Evolutionary conservation across 805 yeast species (phyloP).

Genomic region (Kodamaea restingae): DNA sequence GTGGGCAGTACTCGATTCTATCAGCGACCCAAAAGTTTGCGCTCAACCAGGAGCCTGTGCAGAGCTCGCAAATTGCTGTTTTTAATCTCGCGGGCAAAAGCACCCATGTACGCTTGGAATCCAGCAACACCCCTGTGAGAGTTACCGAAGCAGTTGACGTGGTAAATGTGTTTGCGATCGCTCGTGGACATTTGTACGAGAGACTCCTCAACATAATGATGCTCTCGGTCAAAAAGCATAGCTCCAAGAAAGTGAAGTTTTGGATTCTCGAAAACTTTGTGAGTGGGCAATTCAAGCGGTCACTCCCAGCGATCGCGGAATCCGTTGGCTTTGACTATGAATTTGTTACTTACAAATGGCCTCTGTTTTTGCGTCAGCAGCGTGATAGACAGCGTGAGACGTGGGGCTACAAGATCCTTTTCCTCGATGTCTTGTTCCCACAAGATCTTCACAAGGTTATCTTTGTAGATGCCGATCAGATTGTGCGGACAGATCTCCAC

Average conservation of each 20-base stretch:
- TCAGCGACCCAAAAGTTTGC: constrained; percentile 39
- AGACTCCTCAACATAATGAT: constrained; percentile 75
- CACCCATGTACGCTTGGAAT: constrained; percentile 43
- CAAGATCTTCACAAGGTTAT: constrained; percentile 67
- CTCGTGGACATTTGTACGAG: constrained; percentile 79
- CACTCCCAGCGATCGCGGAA: constrained; percentile 56
- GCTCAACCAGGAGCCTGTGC: constrained; percentile 23
- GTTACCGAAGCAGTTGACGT: constrained; percentile 11
- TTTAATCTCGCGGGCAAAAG: constrained; percentile 15
- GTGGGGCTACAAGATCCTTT: constrained; percentile 86
- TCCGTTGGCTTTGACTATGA: constrained; percentile 66
- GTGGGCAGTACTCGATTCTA: constrained; percentile 23
- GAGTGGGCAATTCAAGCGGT: constrained; percentile 62
- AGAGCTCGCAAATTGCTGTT: background rate
- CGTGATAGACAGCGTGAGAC: constrained; percentile 72
- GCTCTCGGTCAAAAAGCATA: constrained; percentile 63
- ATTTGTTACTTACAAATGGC: constrained; percentile 87
- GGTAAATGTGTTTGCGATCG: constrained; percentile 75
- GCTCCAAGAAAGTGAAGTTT: constrained; percentile 60
- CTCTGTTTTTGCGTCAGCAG: constrained; percentile 80
- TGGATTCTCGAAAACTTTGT: constrained; percentile 84
- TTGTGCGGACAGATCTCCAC: constrained; percentile 68
- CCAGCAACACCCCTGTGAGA: constrained; percentile 21
- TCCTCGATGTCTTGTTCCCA: constrained; percentile 85
- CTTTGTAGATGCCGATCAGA: constrained; percentile 84